Base-by-base conservation (phyloP, 75 land plant species). In the Ceratopteris richardii region DNA sequence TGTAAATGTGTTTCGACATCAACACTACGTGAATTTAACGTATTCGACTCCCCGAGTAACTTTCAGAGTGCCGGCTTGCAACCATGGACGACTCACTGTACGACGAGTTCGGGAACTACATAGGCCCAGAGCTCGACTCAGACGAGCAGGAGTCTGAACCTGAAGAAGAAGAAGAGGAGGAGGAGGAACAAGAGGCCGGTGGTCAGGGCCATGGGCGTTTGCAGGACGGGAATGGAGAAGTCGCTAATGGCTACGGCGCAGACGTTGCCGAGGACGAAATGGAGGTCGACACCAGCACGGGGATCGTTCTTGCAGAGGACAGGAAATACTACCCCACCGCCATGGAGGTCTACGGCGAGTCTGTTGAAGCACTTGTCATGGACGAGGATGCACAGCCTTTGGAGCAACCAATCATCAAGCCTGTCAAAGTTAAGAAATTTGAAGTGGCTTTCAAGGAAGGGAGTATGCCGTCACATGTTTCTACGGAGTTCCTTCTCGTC, bases 261-360 rank as follows among this genome's bases (percentile, higher is more conserved):
- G 56, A 42, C 37, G 44, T 20, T 16, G 78, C 46, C 40, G 64
- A 59, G 47, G 72, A 67, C 54, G 76, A 72, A 24, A 67, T 66
- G 68, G 79, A 84, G 39, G 66, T 70, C 19, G 97, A 92, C 61
- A 73, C 77, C 56, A 82, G 80, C 10, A 71, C 71, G 27, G 96
- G 82, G 44, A 64, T 94, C 57, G 91, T 94, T 31, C 80, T 94
- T 28, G 96, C 99, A 1, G 99, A 94, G 66, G 99, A 94, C 68
- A 90, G 91, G 77, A 94, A 94, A 64, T 94, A 94, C 62, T 94
- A 94, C 57, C 96, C 96, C 0, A 94, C 99, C 3, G 99, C 99
- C 9, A 79, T 90, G 62, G 99, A 94, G 62, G 91, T 94, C 1
- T 94, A 94, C 44, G 96, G 99, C 30, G 91, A 94, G 47, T 87